These are phyloP conservation scores for Endotrypanum monterogeii DNA, from an alignment of 208 protist species.

Conservation along the genomic window DNA sequence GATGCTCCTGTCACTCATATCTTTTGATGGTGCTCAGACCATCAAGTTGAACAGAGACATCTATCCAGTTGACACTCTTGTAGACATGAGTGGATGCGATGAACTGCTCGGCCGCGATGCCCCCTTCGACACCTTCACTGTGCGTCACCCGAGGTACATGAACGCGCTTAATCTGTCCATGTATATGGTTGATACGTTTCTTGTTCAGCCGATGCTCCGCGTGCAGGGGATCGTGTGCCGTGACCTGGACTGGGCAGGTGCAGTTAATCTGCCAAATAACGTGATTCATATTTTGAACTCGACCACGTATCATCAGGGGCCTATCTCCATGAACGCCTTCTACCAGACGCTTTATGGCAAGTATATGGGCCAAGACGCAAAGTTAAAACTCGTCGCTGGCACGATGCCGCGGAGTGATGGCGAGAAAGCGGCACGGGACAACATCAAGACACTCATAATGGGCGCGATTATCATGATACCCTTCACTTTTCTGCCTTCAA, in stretches of 20 bases:
- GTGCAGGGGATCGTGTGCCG: slow-evolving; percentile 25
- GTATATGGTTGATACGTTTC: slow-evolving; percentile 38
- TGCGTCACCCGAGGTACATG: slow-evolving; percentile 22
- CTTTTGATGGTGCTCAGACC: slow-evolving; percentile 18
- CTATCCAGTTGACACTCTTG: slow-evolving; percentile 16
- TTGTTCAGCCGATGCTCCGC: slow-evolving; percentile 15
- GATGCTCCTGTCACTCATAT: slow-evolving; percentile 65
- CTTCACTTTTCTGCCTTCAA: slow-evolving; percentile 70
- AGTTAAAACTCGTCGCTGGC: slow-evolving; percentile 19
- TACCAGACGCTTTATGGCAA: slow-evolving; percentile 32
- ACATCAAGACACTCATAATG: slow-evolving; percentile 32
- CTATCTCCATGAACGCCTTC: slow-evolving; percentile 26
- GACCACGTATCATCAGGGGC: slow-evolving; percentile 36
- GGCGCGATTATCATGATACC: slow-evolving; percentile 22
- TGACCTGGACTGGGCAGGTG: slow-evolving; percentile 23
- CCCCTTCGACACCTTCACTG: slow-evolving; percentile 25
- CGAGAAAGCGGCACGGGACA: slow-evolving; percentile 30
- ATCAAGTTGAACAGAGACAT: slow-evolving; percentile 35
- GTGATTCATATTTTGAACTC: slow-evolving; percentile 40
- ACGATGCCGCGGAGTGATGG: slow-evolving; percentile 44
- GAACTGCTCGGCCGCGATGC: slow-evolving; percentile 15
- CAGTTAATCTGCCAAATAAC: slow-evolving; percentile 45
- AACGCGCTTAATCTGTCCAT: slow-evolving; percentile 24
- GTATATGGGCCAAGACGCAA: slow-evolving; percentile 14
- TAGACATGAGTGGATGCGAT: slow-evolving; percentile 39